phyloP scores from a whole-genome alignment of 2,329 filamentous ascomycete genomes.

The Fusarium duplospermum region DNA sequence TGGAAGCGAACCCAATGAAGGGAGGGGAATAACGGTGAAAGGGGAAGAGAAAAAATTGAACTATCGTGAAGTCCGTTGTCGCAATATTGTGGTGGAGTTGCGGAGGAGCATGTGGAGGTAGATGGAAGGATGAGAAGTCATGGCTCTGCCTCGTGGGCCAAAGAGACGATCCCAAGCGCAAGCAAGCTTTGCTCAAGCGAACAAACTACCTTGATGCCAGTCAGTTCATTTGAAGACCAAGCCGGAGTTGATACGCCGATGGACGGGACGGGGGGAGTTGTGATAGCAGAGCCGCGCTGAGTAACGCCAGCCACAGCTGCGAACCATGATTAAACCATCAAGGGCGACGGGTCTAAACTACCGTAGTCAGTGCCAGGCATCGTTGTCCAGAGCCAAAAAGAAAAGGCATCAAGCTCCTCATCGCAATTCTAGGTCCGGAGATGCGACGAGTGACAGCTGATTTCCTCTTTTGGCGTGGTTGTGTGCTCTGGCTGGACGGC shows the following conservation, averaged over 20 bases:
- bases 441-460: constrained; percentile 32
- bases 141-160: constrained; percentile 10
- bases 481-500: constrained; percentile 41
- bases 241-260: constrained; percentile 1
- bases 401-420: constrained; percentile 16
- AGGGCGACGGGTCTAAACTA: background rate
- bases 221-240: constrained; percentile 1
- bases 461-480: constrained; percentile 45
- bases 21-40: constrained; percentile 4
- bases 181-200: background rate
- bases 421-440: constrained; percentile 9
- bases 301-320: background rate
- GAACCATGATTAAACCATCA: background rate
- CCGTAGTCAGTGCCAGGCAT: background rate
- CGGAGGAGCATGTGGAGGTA: constrained; percentile 30
- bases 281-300: background rate
- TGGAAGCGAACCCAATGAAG: constrained; percentile 17
- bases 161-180: constrained; percentile 21
- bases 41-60: constrained; percentile 16
- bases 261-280: background rate
- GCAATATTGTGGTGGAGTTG: constrained; percentile 36
- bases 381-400: background rate
- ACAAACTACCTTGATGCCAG: background rate
- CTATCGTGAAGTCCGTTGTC: constrained; percentile 37
- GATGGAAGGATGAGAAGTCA: constrained; percentile 26